phyloP scores from a whole-genome alignment of 2,329 filamentous ascomycete species.

The Daldinia eschscholtzii region DNA sequence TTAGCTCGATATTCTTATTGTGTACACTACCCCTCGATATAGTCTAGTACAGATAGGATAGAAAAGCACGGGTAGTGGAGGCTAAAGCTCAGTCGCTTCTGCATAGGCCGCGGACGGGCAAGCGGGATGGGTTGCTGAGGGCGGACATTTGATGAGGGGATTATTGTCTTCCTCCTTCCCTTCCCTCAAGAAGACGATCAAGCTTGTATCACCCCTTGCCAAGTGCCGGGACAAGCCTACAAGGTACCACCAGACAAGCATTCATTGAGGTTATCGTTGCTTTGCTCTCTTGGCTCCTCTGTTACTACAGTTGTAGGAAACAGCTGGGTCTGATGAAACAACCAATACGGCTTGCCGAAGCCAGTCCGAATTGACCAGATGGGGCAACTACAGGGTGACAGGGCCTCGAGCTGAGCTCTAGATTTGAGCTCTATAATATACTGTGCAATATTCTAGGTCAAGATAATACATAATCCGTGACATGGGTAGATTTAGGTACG shows the following conservation, averaged over 20 bases:
- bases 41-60: constrained; percentile 37
- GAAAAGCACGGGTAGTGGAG: constrained; percentile 31
- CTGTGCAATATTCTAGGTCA: constrained; percentile 13
- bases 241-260: constrained; percentile 30
- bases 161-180: constrained; percentile 19
- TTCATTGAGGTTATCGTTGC: constrained; percentile 20
- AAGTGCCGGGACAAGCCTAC: constrained; percentile 32
- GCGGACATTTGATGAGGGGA: constrained; percentile 33
- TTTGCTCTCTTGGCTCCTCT: constrained; percentile 15
- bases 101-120: constrained; percentile 33
- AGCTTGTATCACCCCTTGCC: constrained; percentile 41
- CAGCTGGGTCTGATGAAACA: constrained; percentile 28
- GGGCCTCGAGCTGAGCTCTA: constrained; percentile 21
- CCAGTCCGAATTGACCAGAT: constrained; percentile 38
- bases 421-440: constrained; percentile 15
- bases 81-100: constrained; percentile 20
- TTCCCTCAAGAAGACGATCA: constrained; percentile 33
- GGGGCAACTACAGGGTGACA: constrained; percentile 23
- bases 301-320: constrained; percentile 15
- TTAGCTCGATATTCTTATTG: constrained; percentile 13
- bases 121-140: constrained; percentile 32
- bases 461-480: background rate
- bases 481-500: constrained; percentile 2
- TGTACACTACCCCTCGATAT: constrained; percentile 39
- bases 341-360: constrained; percentile 36